Evolutionary conservation across 2,329 filamentous ascomycete species (phyloP).

Genomic region (Hymenoscyphus scutula): DNA sequence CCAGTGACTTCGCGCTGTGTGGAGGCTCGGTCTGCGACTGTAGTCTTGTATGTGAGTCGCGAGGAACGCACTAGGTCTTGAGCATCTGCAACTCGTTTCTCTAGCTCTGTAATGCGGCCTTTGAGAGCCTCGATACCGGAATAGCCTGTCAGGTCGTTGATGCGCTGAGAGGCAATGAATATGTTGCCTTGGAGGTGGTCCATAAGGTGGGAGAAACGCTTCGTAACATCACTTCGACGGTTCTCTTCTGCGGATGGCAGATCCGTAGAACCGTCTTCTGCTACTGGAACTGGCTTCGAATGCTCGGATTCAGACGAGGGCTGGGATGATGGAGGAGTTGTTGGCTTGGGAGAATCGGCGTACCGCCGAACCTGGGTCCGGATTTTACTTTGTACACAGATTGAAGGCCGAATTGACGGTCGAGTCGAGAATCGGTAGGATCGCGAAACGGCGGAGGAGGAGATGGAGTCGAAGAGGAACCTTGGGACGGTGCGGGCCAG

Average conservation of each 20-base stretch:
- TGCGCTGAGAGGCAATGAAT: conserved; percentile 78
- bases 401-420: conserved; percentile 33
- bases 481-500: conserved; percentile 33
- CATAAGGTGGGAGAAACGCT: conserved; percentile 69
- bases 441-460: conserved; percentile 22
- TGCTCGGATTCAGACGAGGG: background rate
- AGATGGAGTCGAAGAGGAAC: conserved; percentile 31
- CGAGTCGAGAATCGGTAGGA: conserved; percentile 23
- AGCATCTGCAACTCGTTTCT: conserved; percentile 55
- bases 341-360: conserved; percentile 33
- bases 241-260: conserved; percentile 49
- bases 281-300: background rate
- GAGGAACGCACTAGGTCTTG: conserved; percentile 67
- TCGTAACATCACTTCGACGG: conserved; percentile 43
- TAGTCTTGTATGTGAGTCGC: conserved; percentile 76
- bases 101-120: conserved; percentile 68
- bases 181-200: conserved; percentile 84
- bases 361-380: conserved; percentile 39
- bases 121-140: conserved; percentile 86
- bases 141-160: conserved; percentile 95
- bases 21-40: conserved; percentile 76
- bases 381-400: conserved; percentile 42
- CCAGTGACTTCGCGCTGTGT: conserved; percentile 96
- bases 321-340: conserved; percentile 13
- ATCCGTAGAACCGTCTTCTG: conserved; percentile 29